These are phyloP conservation scores for Kluyveromyces dobzhanskii DNA, from an alignment of 805 yeast genomes.

Conservation along the genomic window DNA sequence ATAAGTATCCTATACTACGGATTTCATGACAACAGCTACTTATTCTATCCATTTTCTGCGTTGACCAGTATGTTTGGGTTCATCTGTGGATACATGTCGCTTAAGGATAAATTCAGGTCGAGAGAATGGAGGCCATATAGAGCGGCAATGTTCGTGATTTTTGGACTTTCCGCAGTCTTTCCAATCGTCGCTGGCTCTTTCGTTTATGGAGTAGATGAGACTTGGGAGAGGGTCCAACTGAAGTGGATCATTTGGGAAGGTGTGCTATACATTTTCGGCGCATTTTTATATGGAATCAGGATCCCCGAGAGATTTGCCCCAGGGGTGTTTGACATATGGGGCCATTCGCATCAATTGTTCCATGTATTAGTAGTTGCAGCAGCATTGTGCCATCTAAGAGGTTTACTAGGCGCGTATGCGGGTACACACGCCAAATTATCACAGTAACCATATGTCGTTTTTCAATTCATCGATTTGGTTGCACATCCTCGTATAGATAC, in stretches of 20 bases:
- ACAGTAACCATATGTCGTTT: too few relatives aligned
- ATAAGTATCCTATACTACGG: slow-evolving; percentile 42
- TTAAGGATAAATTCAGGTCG: slow-evolving; percentile 58
- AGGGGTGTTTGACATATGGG: slow-evolving; percentile 59
- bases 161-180: slow-evolving; percentile 69
- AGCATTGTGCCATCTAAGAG: slow-evolving; percentile 64
- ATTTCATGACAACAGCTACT: slow-evolving; percentile 35
- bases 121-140: slow-evolving; percentile 68
- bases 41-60: slow-evolving; percentile 32
- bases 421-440: slow-evolving; percentile 33
- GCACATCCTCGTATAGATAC: too few relatives aligned
- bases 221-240: slow-evolving; percentile 45
- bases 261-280: slow-evolving; percentile 67
- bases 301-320: slow-evolving; percentile 66
- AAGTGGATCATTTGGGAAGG: slow-evolving; percentile 66
- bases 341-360: slow-evolving; percentile 81
- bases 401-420: slow-evolving; percentile 48
- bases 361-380: slow-evolving; percentile 73
- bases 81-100: slow-evolving; percentile 53
- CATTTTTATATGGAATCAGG: slow-evolving; percentile 66
- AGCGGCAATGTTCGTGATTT: slow-evolving; percentile 68
- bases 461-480: too few relatives aligned
- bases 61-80: slow-evolving; percentile 49
- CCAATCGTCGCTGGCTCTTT: slow-evolving; percentile 54
- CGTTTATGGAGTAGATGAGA: slow-evolving; percentile 41